Evolutionary conservation across 768 basidiomycete species (phyloP), one percentile per base, ranked within the genome.

Genomic region (Terana coerulea): DNA sequence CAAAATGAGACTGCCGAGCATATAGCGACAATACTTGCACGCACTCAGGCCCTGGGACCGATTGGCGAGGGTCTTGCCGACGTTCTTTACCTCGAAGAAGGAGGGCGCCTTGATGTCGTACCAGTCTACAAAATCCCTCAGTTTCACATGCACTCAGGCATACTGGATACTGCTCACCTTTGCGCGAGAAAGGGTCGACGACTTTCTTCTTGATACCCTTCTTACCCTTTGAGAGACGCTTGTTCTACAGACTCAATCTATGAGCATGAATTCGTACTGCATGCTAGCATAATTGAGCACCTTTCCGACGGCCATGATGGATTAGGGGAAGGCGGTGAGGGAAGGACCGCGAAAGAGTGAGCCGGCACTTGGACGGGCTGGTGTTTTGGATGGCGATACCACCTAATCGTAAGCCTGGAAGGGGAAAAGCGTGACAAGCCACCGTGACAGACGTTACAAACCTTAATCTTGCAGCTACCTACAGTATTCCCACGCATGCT

Each of bases 121-220:
- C 97, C 97, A 98, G 64, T 98, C 95, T 97, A 56, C 22, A 11
- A n/a, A 24, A 3, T 24, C 4, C 19, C 19, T 56, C 9, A 56
- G 26, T 10, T 26, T 22, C 21, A 15, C 15, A n/a, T 9, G 28
- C 9, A 2, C 22, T 14, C 5, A 9, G 22, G 30, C 15, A 31
- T 54, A 19, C 31, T 5, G 7, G n/a, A 15, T 29, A 30, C 22
- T 6, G 57, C 75, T 54, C 63, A 95, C 95, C 95, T 77, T 99
- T 99, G 79, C 97, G 87, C 60, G 95, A 87, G 88, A 99, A 97
- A 59, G 97, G 94, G 82, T 99, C 97, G 58, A 99, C 93, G 70
- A 97, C 94, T 86, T 98, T 97, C 80, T 98, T 99, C 93, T 99
- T 99, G 80, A 98, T 86, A 71, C 92, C 93, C 79, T 95, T 95